Percentiles rank a stretch among this genome's conserved stretches.
Conservation (phyloP, 345 rosid genomes). For the Eucalyptus sideroxylon region DNA sequence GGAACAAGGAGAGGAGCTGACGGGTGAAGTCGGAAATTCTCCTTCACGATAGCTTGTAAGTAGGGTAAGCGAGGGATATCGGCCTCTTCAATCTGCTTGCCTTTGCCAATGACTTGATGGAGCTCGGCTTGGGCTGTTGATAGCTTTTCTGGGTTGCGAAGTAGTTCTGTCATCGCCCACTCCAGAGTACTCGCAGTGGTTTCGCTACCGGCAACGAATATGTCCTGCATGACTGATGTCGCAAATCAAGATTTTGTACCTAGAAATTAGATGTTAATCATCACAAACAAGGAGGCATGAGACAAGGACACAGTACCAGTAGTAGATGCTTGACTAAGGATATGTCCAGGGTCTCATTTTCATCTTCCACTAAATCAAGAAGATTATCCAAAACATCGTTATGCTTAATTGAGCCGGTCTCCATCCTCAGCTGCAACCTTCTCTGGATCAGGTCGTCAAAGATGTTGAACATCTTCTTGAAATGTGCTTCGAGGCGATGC, state of each 20-base stretch:
- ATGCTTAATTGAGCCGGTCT: neutral
- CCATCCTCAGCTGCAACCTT: neutral
- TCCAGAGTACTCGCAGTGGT: neutral
- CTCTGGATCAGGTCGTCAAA: neutral
- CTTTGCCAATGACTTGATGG: neutral
- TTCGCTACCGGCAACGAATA: neutral
- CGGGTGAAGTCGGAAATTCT: neutral
- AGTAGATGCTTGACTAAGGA: neutral
- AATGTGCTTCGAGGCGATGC: neutral
- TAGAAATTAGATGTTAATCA: neutral
- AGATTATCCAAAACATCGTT: slow-evolving; percentile 26
- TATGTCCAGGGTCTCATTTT: neutral
- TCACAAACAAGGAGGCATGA: neutral
- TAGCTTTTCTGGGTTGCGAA: neutral
- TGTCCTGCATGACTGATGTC: neutral
- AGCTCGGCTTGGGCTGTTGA: neutral
- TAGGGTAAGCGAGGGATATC: neutral
- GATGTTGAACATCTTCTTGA: neutral
- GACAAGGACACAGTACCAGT: neutral
- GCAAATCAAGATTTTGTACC: neutral
- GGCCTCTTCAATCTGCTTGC: neutral
- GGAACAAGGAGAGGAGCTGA: neutral
- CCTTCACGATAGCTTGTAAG: neutral
- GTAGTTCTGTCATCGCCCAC: neutral
- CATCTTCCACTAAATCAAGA: slow-evolving; percentile 2